Evolutionary conservation across 2,329 filamentous ascomycete genomes (phyloP), one percentile per base, ranked within the genome.

Genomic region (Arthrobotrys iridis): DNA sequence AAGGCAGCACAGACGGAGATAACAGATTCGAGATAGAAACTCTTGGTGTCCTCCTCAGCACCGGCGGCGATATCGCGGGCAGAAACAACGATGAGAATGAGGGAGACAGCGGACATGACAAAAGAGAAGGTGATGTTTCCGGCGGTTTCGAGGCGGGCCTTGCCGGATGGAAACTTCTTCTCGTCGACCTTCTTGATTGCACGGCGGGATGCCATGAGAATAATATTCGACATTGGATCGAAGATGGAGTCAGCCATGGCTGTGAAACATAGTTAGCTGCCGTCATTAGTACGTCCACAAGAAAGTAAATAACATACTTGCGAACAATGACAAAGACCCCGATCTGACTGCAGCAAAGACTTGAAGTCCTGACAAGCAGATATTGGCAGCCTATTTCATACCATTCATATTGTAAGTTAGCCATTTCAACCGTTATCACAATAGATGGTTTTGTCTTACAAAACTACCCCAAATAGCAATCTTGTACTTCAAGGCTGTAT

Each of bases 121-220:
- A 96, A 96, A 83, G 93, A 97, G 83, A 99, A 99, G 73, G 91
- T 89, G 77, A 98, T 97, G 80, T 98, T 99, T 60, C 95, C 95
- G 0, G 93, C 92, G 0, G 93, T 98, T 83, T 98, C 94, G 77
- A 99, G 91, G 28, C 95, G 90, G 3, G 93, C 93, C 82, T 97
- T 97, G 77, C 94, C 94, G 0, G 91, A 93, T 0, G 94, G 94
- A 81, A 96, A 99, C 50, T 91, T 90, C 59, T 89, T 88, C 1
- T 91, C 88, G 79, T 99, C 93, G 40, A 98, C 94, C 62, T 88
- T 89, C 79, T 91, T 91, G 78, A 97, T 93, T 57, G 95, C 94
- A 57, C 94, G 92, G 82, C 93, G 91, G 75, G 91, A 93, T 37
- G 97, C 83, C 70, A 98, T 93, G 11, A 98, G 86, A 0, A 92